Evolutionary conservation across 2,329 filamentous ascomycete genomes (phyloP), one percentile per base, ranked within the genome.

Genomic region (Paramyrothecium roridum): DNA sequence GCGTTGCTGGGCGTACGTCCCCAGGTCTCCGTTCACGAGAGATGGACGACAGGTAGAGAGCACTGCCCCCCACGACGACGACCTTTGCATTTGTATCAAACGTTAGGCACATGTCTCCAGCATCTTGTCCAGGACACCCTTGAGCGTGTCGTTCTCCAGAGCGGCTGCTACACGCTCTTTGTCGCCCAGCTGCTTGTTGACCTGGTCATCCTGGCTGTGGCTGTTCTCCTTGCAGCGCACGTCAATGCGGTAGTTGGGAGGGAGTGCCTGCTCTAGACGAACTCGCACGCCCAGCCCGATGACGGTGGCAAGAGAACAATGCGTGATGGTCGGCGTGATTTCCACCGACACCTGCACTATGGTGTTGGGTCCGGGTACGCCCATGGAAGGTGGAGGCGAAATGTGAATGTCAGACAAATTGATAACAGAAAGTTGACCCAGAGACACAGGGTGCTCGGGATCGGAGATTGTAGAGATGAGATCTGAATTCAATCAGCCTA

Each of bases 161-260:
- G 95, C 95, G 11, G 95, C 95, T 1, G 93, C 93, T 48, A 99
- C 95, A 58, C 95, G 82, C 76, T 99, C 95, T 79, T 98, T 99
- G 75, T 99, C 95, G 34, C 87, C 90, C 47, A 99, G 78, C 74
- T 99, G 95, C 79, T 97, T 97, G 76, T 96, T 97, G 52, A 97
- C 92, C 70, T 96, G 92, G 59, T 96, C 92, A 48, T 91, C 93
- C 58, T 96, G 96, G 61, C 86, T 91, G 71, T 98, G 95, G n/a
- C 92, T 95, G 59, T 93, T 93, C 73, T 96, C 89, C 73, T 98
- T 97, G 73, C 97, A 96, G 64, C 88, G 85, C 48, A 98, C 91
- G 71, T 98, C 93, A 52, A 98, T 83, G 40, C 95, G 85, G 72
- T 95, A 99, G 66, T 93, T 90, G 34, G 95, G 90, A 3, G 95